phyloP scores from a whole-genome alignment of 345 rosid genomes.

The Pseudoturritis turrita region DNA sequence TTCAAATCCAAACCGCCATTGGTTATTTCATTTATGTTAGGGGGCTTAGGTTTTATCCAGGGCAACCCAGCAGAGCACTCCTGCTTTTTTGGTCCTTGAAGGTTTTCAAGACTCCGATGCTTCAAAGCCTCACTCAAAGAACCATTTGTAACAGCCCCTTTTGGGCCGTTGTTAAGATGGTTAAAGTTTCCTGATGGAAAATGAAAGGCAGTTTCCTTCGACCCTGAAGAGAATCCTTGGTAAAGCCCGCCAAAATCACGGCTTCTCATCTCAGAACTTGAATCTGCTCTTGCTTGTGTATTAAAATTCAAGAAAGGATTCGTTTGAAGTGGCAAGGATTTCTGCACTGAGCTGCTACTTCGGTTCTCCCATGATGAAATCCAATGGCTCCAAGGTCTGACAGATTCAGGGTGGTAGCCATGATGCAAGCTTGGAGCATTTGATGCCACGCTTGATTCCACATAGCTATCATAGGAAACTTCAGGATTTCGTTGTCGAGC shows the following conservation, averaged over 20 bases:
- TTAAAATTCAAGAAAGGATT: slow-evolving; percentile 44
- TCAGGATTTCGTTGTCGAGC: slow-evolving; percentile 41
- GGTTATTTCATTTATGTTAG: slow-evolving; percentile 33
- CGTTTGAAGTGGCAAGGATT: slow-evolving; percentile 43
- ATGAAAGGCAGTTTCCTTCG: slow-evolving; percentile 34
- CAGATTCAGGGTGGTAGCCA: slow-evolving; percentile 39
- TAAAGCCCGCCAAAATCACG: slow-evolving; percentile 44
- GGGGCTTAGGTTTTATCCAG: slow-evolving; percentile 57
- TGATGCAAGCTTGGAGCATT: slow-evolving; percentile 37
- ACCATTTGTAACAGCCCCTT: slow-evolving; percentile 33
- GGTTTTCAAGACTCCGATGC: slow-evolving; percentile 31
- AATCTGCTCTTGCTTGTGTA: slow-evolving; percentile 36
- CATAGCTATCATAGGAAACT: slow-evolving; percentile 34
- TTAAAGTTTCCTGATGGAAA: slow-evolving; percentile 11
- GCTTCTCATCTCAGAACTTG: slow-evolving; percentile 46
- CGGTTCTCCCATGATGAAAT: slow-evolving; percentile 55
- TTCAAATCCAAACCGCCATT: slow-evolving; percentile 44
- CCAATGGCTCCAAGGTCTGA: slow-evolving; percentile 51
- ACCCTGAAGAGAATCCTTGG: slow-evolving; percentile 49
- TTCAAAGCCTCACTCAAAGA: slow-evolving; percentile 32
- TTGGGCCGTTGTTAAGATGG: slow-evolving; percentile 7
- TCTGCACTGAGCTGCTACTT: slow-evolving; percentile 51
- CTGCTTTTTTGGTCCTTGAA: slow-evolving; percentile 45
- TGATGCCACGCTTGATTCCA: slow-evolving; percentile 49
- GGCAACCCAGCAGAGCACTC: slow-evolving; percentile 45